A percentile compares a stretch with the other conserved stretches of the same genome.
These are phyloP conservation scores for Lachancea mirantina DNA, from an alignment of 805 yeast genomes.

Conservation along the genomic window DNA sequence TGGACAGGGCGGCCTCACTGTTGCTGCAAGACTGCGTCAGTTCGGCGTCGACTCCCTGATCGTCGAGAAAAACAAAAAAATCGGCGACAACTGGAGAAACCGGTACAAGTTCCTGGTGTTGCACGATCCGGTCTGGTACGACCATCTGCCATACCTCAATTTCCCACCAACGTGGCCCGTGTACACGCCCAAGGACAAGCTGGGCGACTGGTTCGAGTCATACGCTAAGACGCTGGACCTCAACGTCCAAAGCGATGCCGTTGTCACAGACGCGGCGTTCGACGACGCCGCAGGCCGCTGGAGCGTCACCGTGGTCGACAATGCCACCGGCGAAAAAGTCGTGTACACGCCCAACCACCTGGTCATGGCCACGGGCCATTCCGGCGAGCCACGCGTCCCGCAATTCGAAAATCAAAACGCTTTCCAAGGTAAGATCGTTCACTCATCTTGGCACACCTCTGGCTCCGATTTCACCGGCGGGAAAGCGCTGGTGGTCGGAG, in stretches of 20 bases:
- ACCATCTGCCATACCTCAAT: constrained; percentile 36
- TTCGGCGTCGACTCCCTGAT: constrained; percentile 37
- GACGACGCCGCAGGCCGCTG: constrained; percentile 27
- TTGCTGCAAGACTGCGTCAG: constrained; percentile 37
- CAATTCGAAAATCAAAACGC: constrained; percentile 32
- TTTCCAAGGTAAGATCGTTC: constrained; percentile 36
- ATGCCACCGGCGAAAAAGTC: constrained; percentile 22
- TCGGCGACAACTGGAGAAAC: constrained; percentile 44
- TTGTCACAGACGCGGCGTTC: constrained; percentile 30
- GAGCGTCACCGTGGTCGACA: constrained; percentile 31
- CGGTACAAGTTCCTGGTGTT: constrained; percentile 39
- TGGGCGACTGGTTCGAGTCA: constrained; percentile 38
- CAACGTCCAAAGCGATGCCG: constrained; percentile 31
- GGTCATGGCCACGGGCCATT: constrained; percentile 40
- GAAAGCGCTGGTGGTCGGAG: constrained; percentile 39
- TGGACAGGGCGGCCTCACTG: constrained; percentile 40
- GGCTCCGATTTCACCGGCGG: constrained; percentile 38
- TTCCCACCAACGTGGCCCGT: constrained; percentile 39
- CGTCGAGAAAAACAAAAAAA: constrained; percentile 32
- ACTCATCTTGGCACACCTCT: constrained; percentile 37
- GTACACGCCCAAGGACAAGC: constrained; percentile 39
- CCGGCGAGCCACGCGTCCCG: constrained; percentile 41
- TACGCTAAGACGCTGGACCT: constrained; percentile 38
- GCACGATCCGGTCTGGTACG: constrained; percentile 41
- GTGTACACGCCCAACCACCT: constrained; percentile 32